Evolutionary conservation across 2,329 filamentous ascomycete species (phyloP).

Genomic region (Ilyonectria robusta): DNA sequence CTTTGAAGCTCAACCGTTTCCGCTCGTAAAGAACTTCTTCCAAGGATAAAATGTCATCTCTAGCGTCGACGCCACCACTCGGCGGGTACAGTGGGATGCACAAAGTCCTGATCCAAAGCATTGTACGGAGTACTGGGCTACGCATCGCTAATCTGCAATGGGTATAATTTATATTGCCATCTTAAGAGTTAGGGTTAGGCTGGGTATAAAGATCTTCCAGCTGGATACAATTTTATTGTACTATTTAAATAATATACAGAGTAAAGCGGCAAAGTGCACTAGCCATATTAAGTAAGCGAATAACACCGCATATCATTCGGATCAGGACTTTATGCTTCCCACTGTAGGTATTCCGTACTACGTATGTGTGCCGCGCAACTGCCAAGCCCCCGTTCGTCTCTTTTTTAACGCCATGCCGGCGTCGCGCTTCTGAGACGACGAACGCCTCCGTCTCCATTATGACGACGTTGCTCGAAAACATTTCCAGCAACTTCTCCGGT

Average conservation of each 20-base stretch:
- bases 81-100: neutral
- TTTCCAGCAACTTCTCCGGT: neutral
- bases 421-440: slow-evolving; percentile 6
- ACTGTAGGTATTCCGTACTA: neutral
- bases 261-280: too few relatives aligned
- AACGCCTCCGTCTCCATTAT: slow-evolving; percentile 4
- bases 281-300: too few relatives aligned
- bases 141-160: too few relatives aligned
- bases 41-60: slow-evolving; percentile 20
- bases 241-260: too few relatives aligned
- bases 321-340: too few relatives aligned
- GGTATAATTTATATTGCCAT: too few relatives aligned
- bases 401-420: slow-evolving; percentile 24
- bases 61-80: slow-evolving; percentile 40
- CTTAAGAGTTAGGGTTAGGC: too few relatives aligned
- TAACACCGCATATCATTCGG: too few relatives aligned
- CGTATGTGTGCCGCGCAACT: slow-evolving; percentile 20
- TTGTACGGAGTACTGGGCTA: too few relatives aligned
- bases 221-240: too few relatives aligned
- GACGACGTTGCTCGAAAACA: slow-evolving; percentile 15
- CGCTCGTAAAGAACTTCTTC: slow-evolving; percentile 29
- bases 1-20: slow-evolving; percentile 3
- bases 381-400: slow-evolving; percentile 23
- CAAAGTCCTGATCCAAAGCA: too few relatives aligned
- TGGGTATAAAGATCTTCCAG: too few relatives aligned